Base-by-base conservation (phyloP, 257 asterid species). In the Verbena officinalis region DNA sequence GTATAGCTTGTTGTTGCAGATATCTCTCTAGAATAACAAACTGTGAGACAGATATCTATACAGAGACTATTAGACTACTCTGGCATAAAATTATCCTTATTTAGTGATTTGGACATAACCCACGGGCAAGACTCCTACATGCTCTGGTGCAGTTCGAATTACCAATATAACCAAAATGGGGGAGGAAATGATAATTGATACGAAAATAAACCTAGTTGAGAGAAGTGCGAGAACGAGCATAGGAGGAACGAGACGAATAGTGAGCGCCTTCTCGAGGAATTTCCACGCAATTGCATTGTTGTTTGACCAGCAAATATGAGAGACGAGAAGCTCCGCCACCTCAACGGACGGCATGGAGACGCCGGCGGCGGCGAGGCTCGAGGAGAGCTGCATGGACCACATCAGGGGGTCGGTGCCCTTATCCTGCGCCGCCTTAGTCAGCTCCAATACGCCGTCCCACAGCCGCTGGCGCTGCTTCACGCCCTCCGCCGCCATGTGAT, bases 251-350 rank as follows among this genome's bases (percentile, higher is more conserved):
- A 84, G 57, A 14, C 95, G 79, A 60, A 90, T 52, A 8, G 90
- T 79, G 38, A 83, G 72, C 55, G 95, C 97, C 78, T 88, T 88
- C 63, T 94, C 99, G 13, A 94, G 96, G 68, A 81, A 83, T 70
- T 94, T 94, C 99, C 97, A 94, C 12, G 92, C 91, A 61, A 77
- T 66, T 20, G 96, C 92, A 46, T 70, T 69, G 58, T 94, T 90
- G 69, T 84, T 87, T 24, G 78, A 75, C 97, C 95, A 90, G 77
- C 99, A 94, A 63, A 94, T 83, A 76, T 90, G 90, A 38, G 86
- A 77, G 57, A 90, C 95, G n/a, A 94, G 85, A 33, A 90, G 55
- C 62, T 79, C 71, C 9, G 99, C 96, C 23, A 88, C 80, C 73
- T 84, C 95, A 4, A 65, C 75, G 52, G 99, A 86, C 17, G 99